A percentile compares a stretch with the other conserved stretches of the same genome.
These are phyloP conservation scores for Aspergillus cavernicola DNA, from an alignment of 495 filamentous ascomycete species.

Conservation along the genomic window DNA sequence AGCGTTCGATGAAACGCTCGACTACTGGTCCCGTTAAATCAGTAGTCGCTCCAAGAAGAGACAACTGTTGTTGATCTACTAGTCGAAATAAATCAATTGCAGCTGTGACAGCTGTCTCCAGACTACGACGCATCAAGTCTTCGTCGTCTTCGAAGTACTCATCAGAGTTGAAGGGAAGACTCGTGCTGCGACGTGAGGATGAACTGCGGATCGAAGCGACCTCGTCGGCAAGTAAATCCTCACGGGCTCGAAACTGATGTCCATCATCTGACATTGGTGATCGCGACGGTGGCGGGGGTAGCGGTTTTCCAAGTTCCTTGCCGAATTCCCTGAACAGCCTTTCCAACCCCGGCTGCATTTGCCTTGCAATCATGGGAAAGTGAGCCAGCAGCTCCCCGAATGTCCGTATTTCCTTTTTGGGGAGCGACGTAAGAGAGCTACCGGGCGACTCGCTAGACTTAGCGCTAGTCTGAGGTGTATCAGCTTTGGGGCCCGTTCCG, in stretches of 20 bases:
- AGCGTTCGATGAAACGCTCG: slow-evolving; percentile 91
- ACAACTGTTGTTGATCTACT: slow-evolving; percentile 93
- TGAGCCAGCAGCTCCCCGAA: slow-evolving; percentile 89
- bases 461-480: slow-evolving; percentile 29
- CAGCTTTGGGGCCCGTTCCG: slow-evolving; percentile 29
- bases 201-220: slow-evolving; percentile 35
- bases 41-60: slow-evolving; percentile 85
- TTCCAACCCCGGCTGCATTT: slow-evolving; percentile 93
- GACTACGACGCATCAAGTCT: slow-evolving; percentile 73
- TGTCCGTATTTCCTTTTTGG: slow-evolving; percentile 83
- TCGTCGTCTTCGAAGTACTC: slow-evolving; percentile 76
- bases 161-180: slow-evolving; percentile 46
- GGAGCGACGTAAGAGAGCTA: slow-evolving; percentile 38
- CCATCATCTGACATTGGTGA: slow-evolving; percentile 35
- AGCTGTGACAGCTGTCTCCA: slow-evolving; percentile 88
- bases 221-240: slow-evolving; percentile 28
- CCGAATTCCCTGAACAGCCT: slow-evolving; percentile 87
- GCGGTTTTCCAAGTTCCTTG: slow-evolving; percentile 75
- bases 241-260: slow-evolving; percentile 21
- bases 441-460: slow-evolving; percentile 37
- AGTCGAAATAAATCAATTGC: slow-evolving; percentile 94
- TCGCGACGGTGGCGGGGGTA: slow-evolving; percentile 72
- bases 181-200: slow-evolving; percentile 30
- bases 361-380: slow-evolving; percentile 94
- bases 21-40: slow-evolving; percentile 90